Conservation (phyloP, 352 stramenopile genomes). For the Vaucheria bursata region DNA sequence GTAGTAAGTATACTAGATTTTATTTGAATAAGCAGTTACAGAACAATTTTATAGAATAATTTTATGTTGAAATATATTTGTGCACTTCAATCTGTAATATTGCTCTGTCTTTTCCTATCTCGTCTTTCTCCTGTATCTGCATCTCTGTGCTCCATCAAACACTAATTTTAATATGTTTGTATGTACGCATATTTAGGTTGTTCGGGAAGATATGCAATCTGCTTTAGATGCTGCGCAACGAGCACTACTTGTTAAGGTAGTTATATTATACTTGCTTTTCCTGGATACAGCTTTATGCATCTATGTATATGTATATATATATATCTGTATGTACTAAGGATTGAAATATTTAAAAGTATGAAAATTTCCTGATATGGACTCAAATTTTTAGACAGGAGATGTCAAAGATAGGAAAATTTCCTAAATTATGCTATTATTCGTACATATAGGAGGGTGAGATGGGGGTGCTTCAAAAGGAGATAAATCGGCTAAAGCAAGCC, state of each 20-base stretch:
- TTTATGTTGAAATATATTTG: too few species aligned
- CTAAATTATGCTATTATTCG: not conserved
- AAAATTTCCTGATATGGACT: not conserved
- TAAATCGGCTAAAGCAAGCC: not conserved
- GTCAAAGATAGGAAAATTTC: not conserved
- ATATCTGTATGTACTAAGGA: not conserved
- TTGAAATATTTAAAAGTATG: too few species aligned
- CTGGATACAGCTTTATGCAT: not conserved
- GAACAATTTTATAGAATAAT: too few species aligned
- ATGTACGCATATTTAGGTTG: too few species aligned
- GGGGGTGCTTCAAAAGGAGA: not conserved
- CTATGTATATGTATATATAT: not conserved
- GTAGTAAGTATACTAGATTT: too few species aligned
- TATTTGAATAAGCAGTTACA: too few species aligned
- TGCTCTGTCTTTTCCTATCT: too few species aligned
- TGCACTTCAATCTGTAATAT: too few species aligned
- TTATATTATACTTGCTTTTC: not conserved
- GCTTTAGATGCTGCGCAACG: not conserved
- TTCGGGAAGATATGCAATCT: not conserved
- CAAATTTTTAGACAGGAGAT: not conserved
- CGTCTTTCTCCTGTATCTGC: too few species aligned
- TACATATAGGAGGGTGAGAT: slow-evolving; percentile 8
- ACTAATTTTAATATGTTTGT: too few species aligned
- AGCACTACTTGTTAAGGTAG: slow-evolving; percentile 8
- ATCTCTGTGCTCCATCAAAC: too few species aligned